These are phyloP conservation scores for Globisporangium carolinianum DNA, from an alignment of 352 stramenopile genomes.

Conservation along the genomic window DNA sequence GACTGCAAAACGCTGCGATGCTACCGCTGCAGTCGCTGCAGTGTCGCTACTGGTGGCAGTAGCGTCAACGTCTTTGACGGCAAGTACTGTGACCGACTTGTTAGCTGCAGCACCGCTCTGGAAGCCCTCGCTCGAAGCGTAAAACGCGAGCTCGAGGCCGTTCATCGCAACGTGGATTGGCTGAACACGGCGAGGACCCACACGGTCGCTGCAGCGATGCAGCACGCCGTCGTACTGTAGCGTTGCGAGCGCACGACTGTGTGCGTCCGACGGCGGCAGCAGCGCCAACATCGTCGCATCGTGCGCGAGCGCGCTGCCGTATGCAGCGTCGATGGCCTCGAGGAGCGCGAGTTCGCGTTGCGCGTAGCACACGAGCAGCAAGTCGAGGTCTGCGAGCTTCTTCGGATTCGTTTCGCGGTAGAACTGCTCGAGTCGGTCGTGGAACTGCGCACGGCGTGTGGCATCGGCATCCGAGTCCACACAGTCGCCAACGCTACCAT, in stretches of 20 bases:
- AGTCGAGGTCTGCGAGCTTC: conserved; percentile 41
- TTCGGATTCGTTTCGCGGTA: conserved; percentile 49
- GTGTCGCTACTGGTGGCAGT: conserved; percentile 1
- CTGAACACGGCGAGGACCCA: conserved; percentile 27
- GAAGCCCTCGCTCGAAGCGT: conserved; percentile 50
- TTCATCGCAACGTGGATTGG: conserved; percentile 39
- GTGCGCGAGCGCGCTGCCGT: conserved; percentile 21
- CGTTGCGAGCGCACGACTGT: conserved; percentile 22
- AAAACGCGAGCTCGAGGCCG: conserved; percentile 39
- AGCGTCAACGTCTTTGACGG: conserved; percentile 14
- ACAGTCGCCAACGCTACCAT: conserved; percentile 1
- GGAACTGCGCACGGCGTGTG: conserved; percentile 15
- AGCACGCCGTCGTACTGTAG: conserved; percentile 35
- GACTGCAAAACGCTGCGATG: conserved; percentile 28
- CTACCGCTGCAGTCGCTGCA: conserved; percentile 22
- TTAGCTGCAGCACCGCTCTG: conserved; percentile 23
- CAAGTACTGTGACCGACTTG: conserved; percentile 7
- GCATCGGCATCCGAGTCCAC: conserved; percentile 10
- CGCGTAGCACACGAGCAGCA: conserved; percentile 38
- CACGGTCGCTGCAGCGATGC: conserved; percentile 14
- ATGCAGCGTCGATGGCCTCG: conserved; percentile 39
- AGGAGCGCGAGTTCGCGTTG: conserved; percentile 37
- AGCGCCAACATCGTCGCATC: conserved; percentile 29
- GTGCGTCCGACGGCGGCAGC: conserved; percentile 21
- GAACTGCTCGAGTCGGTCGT: conserved; percentile 36